phyloP scores from a whole-genome alignment of 148 eudicot genomes.

The Silene conica region DNA sequence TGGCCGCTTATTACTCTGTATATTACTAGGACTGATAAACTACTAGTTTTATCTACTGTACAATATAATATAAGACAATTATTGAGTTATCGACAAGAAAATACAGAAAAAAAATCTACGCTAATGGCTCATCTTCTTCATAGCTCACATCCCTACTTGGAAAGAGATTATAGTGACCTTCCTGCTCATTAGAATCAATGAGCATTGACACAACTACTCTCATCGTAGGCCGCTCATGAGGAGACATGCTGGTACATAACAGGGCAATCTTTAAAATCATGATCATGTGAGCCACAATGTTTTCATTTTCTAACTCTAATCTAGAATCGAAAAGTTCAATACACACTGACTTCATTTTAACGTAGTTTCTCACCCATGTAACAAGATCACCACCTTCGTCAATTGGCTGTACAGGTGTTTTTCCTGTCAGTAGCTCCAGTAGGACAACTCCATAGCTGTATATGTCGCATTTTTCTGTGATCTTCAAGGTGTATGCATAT shows the following conservation, averaged over 20 bases:
- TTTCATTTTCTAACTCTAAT: conserved; percentile 44
- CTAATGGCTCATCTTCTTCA: conserved; percentile 19
- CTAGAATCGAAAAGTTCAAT: conserved; percentile 52
- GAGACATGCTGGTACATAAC: conserved; percentile 70
- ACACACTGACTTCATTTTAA: conserved; percentile 23
- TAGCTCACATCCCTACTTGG: conserved; percentile 28
- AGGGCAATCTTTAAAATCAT: conserved; percentile 69
- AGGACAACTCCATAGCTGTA: conserved; percentile 89
- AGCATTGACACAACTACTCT: conserved; percentile 73
- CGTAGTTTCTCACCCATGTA: conserved; percentile 54
- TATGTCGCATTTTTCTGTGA: conserved; percentile 78
- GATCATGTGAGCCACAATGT: conserved; percentile 49
- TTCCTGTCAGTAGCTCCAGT: conserved; percentile 77
- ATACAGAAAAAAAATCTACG: background rate
- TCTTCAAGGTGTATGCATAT: conserved; percentile 90
- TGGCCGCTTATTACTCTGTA: conserved; percentile 19
- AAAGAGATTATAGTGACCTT: conserved; percentile 35
- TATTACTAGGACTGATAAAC: conserved; percentile 10
- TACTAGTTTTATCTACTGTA: background rate
- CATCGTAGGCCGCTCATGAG: conserved; percentile 73
- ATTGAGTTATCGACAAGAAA: background rate
- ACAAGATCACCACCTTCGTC: conserved; percentile 81
- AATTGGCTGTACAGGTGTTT: conserved; percentile 69
- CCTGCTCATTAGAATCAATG: conserved; percentile 42
- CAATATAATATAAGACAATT: no score